Conservation (phyloP, 495 filamentous ascomycete genomes). For the Aspergillus biplanus region DNA sequence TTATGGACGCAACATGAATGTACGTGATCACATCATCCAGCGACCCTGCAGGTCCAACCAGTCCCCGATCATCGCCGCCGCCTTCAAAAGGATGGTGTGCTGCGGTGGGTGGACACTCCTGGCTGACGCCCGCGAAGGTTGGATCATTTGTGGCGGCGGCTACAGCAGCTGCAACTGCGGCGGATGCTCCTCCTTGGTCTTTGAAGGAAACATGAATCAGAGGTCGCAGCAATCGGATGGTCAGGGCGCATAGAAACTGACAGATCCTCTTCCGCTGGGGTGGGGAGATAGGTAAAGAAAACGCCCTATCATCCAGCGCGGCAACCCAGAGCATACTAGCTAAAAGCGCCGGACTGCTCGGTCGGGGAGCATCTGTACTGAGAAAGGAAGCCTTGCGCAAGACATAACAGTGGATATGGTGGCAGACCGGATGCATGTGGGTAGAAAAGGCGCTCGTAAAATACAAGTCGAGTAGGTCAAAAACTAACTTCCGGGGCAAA, state of each 20-base stretch:
- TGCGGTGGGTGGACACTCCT: conserved; percentile 34
- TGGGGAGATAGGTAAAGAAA: conserved; percentile 82
- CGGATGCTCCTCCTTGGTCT: conserved; percentile 34
- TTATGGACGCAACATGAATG: conserved; percentile 86
- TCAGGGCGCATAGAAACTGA: conserved; percentile 87
- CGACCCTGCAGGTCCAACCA: conserved; percentile 75
- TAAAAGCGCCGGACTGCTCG: conserved; percentile 84
- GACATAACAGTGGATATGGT: conserved; percentile 89
- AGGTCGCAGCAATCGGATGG: conserved; percentile 81
- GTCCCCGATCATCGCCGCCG: conserved; percentile 74
- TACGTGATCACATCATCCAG: conserved; percentile 87
- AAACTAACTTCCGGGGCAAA: conserved; percentile 76
- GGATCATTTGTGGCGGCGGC: conserved; percentile 28
- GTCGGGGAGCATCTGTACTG: conserved; percentile 72
- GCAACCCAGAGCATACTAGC: conserved; percentile 96
- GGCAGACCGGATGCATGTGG: conserved; percentile 85
- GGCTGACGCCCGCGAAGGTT: conserved; percentile 27
- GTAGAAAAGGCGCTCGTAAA: conserved; percentile 85
- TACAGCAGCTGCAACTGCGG: conserved; percentile 16
- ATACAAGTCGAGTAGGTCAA: conserved; percentile 85
- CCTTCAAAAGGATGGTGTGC: conserved; percentile 58
- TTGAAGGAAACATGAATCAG: conserved; percentile 70
- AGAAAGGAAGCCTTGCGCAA: conserved; percentile 90
- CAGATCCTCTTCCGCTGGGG: conserved; percentile 86
- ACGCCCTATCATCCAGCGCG: conserved; percentile 87